These are phyloP conservation scores for Tylopilus cervinicoccineus DNA, from an alignment of 768 basidiomycete species.

Conservation along the genomic window DNA sequence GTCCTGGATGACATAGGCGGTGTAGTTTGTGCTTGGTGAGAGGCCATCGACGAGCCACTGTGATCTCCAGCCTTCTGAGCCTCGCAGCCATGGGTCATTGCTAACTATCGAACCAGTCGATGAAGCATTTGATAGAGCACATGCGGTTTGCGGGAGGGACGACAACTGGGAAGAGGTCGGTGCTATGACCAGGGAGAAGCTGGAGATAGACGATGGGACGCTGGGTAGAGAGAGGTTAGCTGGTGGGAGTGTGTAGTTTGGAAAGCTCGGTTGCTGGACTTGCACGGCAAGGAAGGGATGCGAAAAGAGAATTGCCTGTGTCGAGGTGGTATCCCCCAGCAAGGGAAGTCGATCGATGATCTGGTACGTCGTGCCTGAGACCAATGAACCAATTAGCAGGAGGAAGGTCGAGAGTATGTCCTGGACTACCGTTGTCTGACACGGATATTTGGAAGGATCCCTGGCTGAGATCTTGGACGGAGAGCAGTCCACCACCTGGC, in stretches of 20 bases:
- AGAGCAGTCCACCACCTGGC: constrained; percentile 47
- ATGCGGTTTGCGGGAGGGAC: constrained; percentile 52
- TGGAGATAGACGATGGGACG: constrained; percentile 40
- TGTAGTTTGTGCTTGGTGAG: constrained; percentile 69
- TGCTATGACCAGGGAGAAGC: constrained; percentile 54
- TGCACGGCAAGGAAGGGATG: constrained; percentile 41
- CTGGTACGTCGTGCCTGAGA: constrained; percentile 47
- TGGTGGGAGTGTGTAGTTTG: constrained; percentile 70
- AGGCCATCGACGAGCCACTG: constrained; percentile 67
- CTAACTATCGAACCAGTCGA: constrained; percentile 39
- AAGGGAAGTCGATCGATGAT: constrained; percentile 43
- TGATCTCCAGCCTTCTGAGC: constrained; percentile 55
- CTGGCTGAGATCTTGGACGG: constrained; percentile 38
- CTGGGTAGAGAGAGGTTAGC: constrained; percentile 47
- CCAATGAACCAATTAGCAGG: constrained; percentile 1
- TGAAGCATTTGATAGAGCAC: constrained; percentile 44
- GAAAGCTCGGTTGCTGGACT: constrained; percentile 46
- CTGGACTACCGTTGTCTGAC: constrained; percentile 40
- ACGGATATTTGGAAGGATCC: constrained; percentile 57
- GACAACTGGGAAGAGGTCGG: constrained; percentile 43
- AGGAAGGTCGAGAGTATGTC: neutral
- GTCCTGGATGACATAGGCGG: constrained; percentile 60
- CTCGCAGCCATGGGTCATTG: constrained; percentile 54
- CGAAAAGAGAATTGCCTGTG: constrained; percentile 71
- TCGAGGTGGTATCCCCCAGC: constrained; percentile 71